A percentile compares a stretch with the other conserved stretches of the same genome.
Evolutionary conservation across 257 asterid species (phyloP).

Genomic region (Marsdenia floribunda): DNA sequence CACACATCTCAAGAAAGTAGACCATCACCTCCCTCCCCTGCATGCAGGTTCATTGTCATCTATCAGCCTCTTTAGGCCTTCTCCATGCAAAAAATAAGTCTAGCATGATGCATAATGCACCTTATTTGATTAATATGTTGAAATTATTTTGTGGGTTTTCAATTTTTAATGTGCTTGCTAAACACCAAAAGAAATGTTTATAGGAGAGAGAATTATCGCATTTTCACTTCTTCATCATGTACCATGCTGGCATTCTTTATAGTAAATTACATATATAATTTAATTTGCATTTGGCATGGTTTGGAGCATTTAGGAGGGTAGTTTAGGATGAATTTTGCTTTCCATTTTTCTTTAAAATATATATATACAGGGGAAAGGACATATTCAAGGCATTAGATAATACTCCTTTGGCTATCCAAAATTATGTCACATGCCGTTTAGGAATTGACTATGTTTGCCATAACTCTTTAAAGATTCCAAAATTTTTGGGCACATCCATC

Average conservation of each 20-base stretch:
- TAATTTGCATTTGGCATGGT: slow-evolving; percentile 5
- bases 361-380: background rate
- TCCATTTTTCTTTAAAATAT: background rate
- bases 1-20: background rate
- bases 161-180: background rate
- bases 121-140: background rate
- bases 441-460: background rate
- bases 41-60: background rate
- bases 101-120: background rate
- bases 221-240: background rate
- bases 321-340: background rate
- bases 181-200: background rate
- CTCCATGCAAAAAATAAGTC: background rate
- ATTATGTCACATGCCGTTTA: background rate
- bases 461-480: slow-evolving; percentile 14
- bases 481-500: background rate
- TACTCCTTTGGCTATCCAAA: background rate
- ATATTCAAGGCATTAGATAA: slow-evolving; percentile 14
- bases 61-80: background rate
- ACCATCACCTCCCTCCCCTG: background rate
- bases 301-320: background rate
- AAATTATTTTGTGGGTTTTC: background rate
- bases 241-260: background rate
- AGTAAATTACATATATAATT: background rate
- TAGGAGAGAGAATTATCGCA: background rate